These are phyloP conservation scores for Lipomyces spencermartinsiae DNA, from an alignment of 805 yeast genomes.

Conservation along the genomic window DNA sequence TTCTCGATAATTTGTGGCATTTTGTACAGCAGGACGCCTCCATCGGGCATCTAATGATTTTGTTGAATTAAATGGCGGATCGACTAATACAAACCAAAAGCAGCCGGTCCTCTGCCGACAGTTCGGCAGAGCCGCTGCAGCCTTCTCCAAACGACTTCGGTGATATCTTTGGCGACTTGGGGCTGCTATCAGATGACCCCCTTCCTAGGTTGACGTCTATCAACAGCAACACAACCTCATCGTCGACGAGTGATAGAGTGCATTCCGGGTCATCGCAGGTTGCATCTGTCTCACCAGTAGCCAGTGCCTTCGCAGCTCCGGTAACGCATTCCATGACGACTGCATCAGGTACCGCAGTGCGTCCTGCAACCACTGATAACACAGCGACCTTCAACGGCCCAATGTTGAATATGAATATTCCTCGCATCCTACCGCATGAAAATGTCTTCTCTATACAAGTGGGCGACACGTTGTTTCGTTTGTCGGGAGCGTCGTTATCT, in stretches of 20 bases:
- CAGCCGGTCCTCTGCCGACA: background rate
- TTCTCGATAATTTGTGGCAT: too few species aligned
- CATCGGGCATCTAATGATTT: background rate
- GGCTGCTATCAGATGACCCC: background rate
- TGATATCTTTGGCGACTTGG: background rate
- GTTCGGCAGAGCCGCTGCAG: background rate
- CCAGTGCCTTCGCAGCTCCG: background rate
- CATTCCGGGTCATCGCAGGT: background rate
- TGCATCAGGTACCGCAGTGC: conserved; percentile 11
- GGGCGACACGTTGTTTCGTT: conserved; percentile 36
- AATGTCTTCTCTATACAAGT: conserved; percentile 39
- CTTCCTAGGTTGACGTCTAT: background rate
- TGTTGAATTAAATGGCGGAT: background rate
- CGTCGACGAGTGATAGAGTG: background rate
- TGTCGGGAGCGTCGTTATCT: conserved; percentile 66
- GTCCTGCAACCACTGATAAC: background rate
- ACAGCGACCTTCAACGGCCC: conserved; percentile 20
- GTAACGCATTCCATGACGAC: conserved; percentile 12
- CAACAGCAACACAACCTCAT: background rate
- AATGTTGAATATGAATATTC: conserved; percentile 28
- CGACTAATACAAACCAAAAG: background rate
- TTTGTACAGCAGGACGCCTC: background rate
- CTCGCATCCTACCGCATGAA: conserved; percentile 36
- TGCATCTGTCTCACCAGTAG: background rate
- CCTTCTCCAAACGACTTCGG: background rate